Conservation (phyloP, 2,329 filamentous ascomycete genomes). For the Sordariomycetes sp. region DNA sequence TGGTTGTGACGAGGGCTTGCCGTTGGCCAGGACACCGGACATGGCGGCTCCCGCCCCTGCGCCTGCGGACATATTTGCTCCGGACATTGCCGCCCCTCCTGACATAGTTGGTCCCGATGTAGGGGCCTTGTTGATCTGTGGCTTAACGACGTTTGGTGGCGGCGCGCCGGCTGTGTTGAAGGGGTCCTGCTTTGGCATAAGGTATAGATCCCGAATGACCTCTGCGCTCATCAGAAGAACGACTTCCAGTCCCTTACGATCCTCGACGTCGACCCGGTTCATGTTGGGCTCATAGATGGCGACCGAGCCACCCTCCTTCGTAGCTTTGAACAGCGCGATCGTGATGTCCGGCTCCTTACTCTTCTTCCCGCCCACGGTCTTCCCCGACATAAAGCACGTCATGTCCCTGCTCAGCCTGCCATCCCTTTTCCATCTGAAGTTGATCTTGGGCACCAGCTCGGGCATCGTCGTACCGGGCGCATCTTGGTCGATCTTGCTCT, state of each 20-base stretch:
- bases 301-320: slow-evolving; percentile 54
- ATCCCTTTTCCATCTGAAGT: slow-evolving; percentile 86
- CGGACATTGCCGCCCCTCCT: slow-evolving; percentile 30
- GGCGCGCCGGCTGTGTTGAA: slow-evolving; percentile 61
- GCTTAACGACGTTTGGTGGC: too few species aligned
- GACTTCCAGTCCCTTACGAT: slow-evolving; percentile 86
- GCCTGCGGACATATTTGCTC: slow-evolving; percentile 4
- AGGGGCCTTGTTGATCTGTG: too few species aligned
- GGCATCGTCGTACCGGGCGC: slow-evolving; percentile 28
- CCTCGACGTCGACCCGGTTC: slow-evolving; percentile 82
- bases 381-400: slow-evolving; percentile 79
- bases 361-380: slow-evolving; percentile 65
- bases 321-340: slow-evolving; percentile 72
- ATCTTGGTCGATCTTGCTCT: slow-evolving; percentile 68
- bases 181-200: slow-evolving; percentile 57
- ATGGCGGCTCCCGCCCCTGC: slow-evolving; percentile 18
- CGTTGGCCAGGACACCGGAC: slow-evolving; percentile 29
- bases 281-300: slow-evolving; percentile 93
- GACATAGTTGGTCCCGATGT: background rate
- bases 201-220: slow-evolving; percentile 56
- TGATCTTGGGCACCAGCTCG: slow-evolving; percentile 60
- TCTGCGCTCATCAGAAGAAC: slow-evolving; percentile 58
- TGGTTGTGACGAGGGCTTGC: slow-evolving; percentile 11
- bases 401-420: slow-evolving; percentile 79
- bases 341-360: slow-evolving; percentile 92